Percentiles rank a stretch among this genome's conserved stretches.
Conservation (phyloP, 2,329 filamentous ascomycete genomes). For the Dichotomopilus funicola region DNA sequence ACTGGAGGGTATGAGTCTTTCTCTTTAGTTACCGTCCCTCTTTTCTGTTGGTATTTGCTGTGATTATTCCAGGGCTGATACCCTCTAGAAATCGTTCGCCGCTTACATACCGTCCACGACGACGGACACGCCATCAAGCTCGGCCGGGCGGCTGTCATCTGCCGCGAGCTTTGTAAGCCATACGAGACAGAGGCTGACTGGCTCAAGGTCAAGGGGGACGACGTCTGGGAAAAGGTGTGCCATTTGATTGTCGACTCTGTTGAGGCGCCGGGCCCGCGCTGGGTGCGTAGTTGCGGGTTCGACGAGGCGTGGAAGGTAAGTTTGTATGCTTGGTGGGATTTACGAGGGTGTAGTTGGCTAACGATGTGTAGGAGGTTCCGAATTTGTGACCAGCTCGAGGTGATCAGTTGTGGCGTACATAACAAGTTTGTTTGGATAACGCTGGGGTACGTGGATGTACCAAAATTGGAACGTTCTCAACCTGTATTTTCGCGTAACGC, state of each 20-base stretch:
- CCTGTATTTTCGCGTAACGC: slow-evolving; percentile 13
- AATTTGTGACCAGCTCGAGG: slow-evolving; percentile 1
- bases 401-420: not conserved
- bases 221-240: slow-evolving; percentile 54
- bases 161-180: slow-evolving; percentile 43
- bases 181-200: slow-evolving; percentile 41
- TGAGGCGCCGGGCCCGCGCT: slow-evolving; percentile 45
- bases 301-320: slow-evolving; percentile 56
- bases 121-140: slow-evolving; percentile 81
- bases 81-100: slow-evolving; percentile 37
- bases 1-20: slow-evolving; percentile 34
- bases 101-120: slow-evolving; percentile 49
- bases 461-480: slow-evolving; percentile 14
- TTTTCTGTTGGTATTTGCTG: too few relatives aligned
- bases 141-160: slow-evolving; percentile 61
- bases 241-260: slow-evolving; percentile 58
- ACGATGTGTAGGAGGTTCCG: slow-evolving; percentile 12
- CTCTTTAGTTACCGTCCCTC: not conserved
- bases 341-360: not conserved
- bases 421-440: too few relatives aligned
- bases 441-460: not conserved
- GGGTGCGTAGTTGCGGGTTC: slow-evolving; percentile 58
- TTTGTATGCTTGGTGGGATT: not conserved
- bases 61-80: not conserved
- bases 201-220: slow-evolving; percentile 47